These are phyloP conservation scores for Heterococcus sp. DNA, from an alignment of 108 stramenopile species.

Conservation along the genomic window DNA sequence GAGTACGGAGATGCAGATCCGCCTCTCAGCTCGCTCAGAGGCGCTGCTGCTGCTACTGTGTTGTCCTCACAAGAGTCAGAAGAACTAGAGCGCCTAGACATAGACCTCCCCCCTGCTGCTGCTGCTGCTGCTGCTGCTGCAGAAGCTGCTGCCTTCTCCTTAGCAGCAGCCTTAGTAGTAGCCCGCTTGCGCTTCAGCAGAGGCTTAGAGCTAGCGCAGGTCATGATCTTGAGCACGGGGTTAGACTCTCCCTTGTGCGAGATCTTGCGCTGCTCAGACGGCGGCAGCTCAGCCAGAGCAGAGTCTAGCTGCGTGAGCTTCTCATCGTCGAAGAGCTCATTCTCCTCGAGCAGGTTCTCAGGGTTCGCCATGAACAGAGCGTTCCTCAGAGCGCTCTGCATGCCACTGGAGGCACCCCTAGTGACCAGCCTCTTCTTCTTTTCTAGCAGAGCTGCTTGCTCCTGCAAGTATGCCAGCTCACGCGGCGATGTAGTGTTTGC, in stretches of 20 bases:
- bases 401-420: constrained; percentile 23
- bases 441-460: not conserved
- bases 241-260: not conserved
- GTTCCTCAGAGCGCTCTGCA: constrained; percentile 22
- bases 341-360: constrained; percentile 9
- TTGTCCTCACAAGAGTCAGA: too few species aligned
- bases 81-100: too few species aligned
- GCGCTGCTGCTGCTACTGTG: not conserved
- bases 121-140: not conserved
- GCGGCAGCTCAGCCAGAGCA: not conserved
- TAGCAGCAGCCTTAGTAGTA: too few species aligned
- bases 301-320: not conserved
- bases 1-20: too few species aligned
- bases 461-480: constrained; percentile 3
- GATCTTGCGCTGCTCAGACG: not conserved
- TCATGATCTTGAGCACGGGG: not conserved
- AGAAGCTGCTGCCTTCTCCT: not conserved
- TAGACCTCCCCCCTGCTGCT: too few species aligned
- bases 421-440: constrained; percentile 40
- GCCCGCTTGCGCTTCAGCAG: not conserved
- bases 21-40: not conserved
- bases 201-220: not conserved
- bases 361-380: constrained; percentile 33
- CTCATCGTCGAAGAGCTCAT: constrained; percentile 15
- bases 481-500: not conserved